Conservation (phyloP, 345 rosid species). For the Brassica nigra region DNA sequence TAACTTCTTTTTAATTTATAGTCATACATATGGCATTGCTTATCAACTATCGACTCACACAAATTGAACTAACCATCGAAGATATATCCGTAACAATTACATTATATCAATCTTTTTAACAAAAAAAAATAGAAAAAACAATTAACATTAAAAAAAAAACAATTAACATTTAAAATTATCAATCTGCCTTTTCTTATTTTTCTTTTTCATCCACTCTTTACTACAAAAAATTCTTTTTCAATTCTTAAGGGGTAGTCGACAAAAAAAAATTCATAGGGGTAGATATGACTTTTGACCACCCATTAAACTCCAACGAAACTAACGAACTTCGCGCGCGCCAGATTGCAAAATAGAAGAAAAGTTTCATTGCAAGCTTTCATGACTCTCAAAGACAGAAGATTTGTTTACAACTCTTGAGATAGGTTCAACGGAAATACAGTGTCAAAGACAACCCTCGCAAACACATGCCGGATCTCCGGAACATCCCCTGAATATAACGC, state of each 20-base stretch:
- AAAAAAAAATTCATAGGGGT: neutral
- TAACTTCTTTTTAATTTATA: neutral
- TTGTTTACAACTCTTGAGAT: neutral
- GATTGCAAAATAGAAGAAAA: neutral
- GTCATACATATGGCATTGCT: neutral
- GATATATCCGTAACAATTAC: neutral
- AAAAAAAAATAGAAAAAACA: neutral
- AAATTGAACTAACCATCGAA: neutral
- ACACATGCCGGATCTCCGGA: slow-evolving; percentile 59
- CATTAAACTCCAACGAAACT: neutral
- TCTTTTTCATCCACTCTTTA: neutral
- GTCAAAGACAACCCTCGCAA: slow-evolving; percentile 88
- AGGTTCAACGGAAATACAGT: slow-evolving; percentile 62
- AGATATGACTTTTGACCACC: neutral
- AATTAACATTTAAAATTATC: neutral
- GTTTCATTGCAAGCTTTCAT: neutral
- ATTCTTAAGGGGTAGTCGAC: neutral
- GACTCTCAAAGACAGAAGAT: neutral
- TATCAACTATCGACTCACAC: neutral
- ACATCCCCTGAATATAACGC: slow-evolving; percentile 56
- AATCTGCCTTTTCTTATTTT: neutral
- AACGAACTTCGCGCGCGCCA: slow-evolving; percentile 18
- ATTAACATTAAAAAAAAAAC: neutral
- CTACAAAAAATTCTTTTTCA: neutral
- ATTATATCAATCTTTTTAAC: neutral